phyloP scores from a whole-genome alignment of 768 basidiomycete species.

The Leccinum uliginosum region DNA sequence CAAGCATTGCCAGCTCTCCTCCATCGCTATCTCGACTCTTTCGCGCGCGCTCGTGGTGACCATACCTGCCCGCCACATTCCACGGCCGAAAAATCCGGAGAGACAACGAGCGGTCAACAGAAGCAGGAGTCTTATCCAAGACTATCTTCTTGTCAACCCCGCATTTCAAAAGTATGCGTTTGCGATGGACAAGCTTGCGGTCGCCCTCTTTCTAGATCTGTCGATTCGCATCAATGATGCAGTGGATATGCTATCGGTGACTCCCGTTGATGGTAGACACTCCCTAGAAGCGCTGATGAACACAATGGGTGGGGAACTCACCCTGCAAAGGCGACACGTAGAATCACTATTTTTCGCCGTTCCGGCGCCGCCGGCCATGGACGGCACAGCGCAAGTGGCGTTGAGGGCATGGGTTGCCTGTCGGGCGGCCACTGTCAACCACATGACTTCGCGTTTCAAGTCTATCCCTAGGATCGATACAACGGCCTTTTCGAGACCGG shows the following conservation, averaged over 20 bases:
- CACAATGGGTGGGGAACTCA: conserved; percentile 35
- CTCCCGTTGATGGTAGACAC: conserved; percentile 18
- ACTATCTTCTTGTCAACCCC: conserved; percentile 30
- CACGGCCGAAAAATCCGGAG: not conserved
- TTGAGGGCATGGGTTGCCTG: conserved; percentile 45
- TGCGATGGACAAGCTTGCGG: conserved; percentile 42
- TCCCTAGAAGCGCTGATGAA: conserved; percentile 33
- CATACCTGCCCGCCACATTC: conserved; percentile 16
- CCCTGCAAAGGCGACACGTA: conserved; percentile 26
- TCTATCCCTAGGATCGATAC: conserved; percentile 22
- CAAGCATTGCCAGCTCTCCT: conserved; percentile 29
- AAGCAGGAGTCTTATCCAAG: conserved; percentile 26
- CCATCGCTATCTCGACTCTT: conserved; percentile 38
- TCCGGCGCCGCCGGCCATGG: conserved; percentile 15
- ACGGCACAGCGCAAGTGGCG: conserved; percentile 24
- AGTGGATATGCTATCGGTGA: conserved; percentile 40
- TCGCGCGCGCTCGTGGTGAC: conserved; percentile 34
- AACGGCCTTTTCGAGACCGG: conserved; percentile 26
- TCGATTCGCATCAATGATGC: conserved; percentile 31
- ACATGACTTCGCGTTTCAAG: conserved; percentile 16
- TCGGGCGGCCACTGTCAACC: conserved; percentile 27
- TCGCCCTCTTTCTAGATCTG: conserved; percentile 38
- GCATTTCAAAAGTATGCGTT: conserved; percentile 36
- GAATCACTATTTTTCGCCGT: conserved; percentile 27
- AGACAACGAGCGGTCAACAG: not conserved